Conservation (phyloP, 2,329 filamentous ascomycete genomes). For the Pseudocercospora pini-densiflorae region DNA sequence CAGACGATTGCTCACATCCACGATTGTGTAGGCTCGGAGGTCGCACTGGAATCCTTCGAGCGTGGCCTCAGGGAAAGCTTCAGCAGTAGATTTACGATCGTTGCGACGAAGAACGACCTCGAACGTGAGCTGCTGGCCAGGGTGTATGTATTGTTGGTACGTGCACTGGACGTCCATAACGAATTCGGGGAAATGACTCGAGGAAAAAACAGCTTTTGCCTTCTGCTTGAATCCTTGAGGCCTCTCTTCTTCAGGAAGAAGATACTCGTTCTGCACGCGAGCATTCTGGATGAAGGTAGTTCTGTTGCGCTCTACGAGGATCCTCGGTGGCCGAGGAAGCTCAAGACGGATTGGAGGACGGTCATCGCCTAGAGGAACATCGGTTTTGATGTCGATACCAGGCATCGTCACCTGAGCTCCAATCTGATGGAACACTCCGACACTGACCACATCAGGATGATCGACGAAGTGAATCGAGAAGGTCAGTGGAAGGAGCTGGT, state of each 20-base stretch:
- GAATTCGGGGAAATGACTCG: conserved; percentile 28
- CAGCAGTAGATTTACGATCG: conserved; percentile 18
- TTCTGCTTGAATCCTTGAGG: conserved; percentile 30
- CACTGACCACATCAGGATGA: conserved; percentile 26
- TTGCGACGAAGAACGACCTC: conserved; percentile 21
- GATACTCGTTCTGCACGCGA: conserved; percentile 27
- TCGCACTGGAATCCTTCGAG: conserved; percentile 24
- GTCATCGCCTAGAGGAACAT: conserved; percentile 10
- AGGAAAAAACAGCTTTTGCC: conserved; percentile 29
- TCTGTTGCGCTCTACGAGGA: conserved; percentile 10
- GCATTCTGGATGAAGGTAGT: conserved; percentile 16
- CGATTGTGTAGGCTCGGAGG: conserved; percentile 19
- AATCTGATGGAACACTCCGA: conserved; percentile 20
- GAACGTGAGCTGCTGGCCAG: conserved; percentile 24
- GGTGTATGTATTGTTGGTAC: conserved; percentile 22
- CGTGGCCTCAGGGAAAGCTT: conserved; percentile 18
- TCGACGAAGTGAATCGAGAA: conserved; percentile 22
- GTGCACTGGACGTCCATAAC: conserved; percentile 26
- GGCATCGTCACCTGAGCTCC: conserved; percentile 22
- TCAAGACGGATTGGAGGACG: conserved; percentile 17
- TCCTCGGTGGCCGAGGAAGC: conserved; percentile 13
- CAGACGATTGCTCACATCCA: conserved; percentile 19
- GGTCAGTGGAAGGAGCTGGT: conserved; percentile 18
- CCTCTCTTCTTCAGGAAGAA: conserved; percentile 28
- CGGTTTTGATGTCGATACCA: conserved; percentile 26